Evolutionary conservation across 2,329 filamentous ascomycete species (phyloP), one percentile per base, ranked within the genome.

Genomic region (Lecanoromycetidae sp.): DNA sequence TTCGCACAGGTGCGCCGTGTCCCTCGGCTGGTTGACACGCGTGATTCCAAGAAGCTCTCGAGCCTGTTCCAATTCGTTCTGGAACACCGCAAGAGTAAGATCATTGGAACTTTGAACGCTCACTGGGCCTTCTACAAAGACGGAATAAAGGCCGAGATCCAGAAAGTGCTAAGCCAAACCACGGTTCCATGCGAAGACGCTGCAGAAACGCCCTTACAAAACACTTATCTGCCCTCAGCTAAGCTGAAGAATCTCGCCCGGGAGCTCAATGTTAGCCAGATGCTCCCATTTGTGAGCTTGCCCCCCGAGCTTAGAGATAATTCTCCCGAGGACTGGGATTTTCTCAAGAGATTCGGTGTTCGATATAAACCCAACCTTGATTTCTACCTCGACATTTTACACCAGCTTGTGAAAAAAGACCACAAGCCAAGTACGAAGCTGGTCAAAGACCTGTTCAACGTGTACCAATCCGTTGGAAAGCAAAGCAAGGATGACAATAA

Each of bases 331-430:
- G 26, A 46, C 10, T 46, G 44, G 44, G 37, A 29, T 7, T 48
- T 48, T n/a, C 9, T 44, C 5, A 27, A 48, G 23, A 22, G 7
- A 8, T 33, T 48, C 9, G n/a, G 22, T 3, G 46, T 48, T 26
- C 20, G 30, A 7, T 13, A 20, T 13, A n/a, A 37, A n/a, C 15
- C 13, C 12, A 27, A 44, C 22, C 15, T 36, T 15, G 25, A 29
- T 13, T 48, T 48, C 23, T 48, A 47, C 15, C 38, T 47, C 3
- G 12, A 38, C 6, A 17, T 32, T 6, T 27, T 45, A 13, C 8
- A 7, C 7, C 12, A 25, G 17, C 19, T 40, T 32, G 26, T 29
- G 15, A 7, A 19, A 2, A 19, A 15, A 8, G 6, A 35, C 22
- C 33, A 35, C 8, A 19, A 10, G 5, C 13, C 10, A 1, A 8